Base-by-base conservation (phyloP, 2,329 filamentous ascomycete genomes). In the Camillea tinctor region DNA sequence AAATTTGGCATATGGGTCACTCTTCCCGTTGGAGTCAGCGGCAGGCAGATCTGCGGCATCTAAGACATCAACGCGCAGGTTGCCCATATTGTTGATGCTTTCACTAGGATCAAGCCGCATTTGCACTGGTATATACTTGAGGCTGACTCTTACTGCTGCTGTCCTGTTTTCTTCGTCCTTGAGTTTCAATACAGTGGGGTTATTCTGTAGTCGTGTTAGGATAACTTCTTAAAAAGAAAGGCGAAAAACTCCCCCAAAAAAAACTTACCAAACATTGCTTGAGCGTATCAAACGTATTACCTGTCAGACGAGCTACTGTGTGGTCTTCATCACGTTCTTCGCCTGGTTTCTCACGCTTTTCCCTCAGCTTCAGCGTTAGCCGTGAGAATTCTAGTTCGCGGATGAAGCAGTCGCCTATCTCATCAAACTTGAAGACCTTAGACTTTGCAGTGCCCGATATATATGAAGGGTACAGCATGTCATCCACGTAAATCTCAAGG, bases 51-150 rank as follows among this genome's bases (percentile, higher is more conserved):
- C 89, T 8, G 85, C 80, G 19, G 89, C 95, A 74, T 97, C 93
- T 44, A 98, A 80, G 19, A 99, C 84, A 70, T 98, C 93, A n/a
- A 99, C 92, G 20, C 93, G 91, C 21, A 99, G 87, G 60, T 88
- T 93, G 61, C 95, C 95, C 87, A 97, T 96, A 77, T 99, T 99
- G 85, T 97, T 98, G 82, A 99, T 97, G 71, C 93, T 97, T 77
- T 99, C 95, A 69, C 88, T 92, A 0, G 95, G 91, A 71, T 99
- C 93, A 54, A 99, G 89, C 59, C 88, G 81, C 95, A 99, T 99
- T 79, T 91, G 88, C 62, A 98, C 88, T 0, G 95, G 95, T 22
- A 99, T 88, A 73, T 97, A 99, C 76, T 96, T 96, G 71, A 97
- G 84, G 78, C 91, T 96, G 72, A 99, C 90, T 67, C 89, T 96